Conservation (phyloP, 495 filamentous ascomycete species). For the Coniosporium apollinis region DNA sequence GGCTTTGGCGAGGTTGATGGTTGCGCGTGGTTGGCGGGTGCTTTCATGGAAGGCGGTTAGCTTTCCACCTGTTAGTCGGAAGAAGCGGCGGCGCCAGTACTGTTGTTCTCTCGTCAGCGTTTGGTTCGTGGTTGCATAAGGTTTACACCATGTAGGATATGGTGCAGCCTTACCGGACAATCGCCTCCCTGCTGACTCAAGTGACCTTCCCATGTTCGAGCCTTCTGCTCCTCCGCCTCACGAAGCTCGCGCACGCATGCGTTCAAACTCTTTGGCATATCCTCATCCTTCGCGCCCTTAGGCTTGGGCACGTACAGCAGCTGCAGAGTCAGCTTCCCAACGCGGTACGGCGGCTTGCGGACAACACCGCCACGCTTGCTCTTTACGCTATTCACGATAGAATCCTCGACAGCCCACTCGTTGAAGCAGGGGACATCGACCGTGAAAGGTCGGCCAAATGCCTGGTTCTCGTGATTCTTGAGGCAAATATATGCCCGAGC, state of each 20-base stretch:
- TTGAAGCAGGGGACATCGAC: slow-evolving; percentile 90
- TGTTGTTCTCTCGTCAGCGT: slow-evolving; percentile 25
- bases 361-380: slow-evolving; percentile 58
- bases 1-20: slow-evolving; percentile 90
- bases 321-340: slow-evolving; percentile 86
- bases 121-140: too few species aligned
- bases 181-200: slow-evolving; percentile 94
- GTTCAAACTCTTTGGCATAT: slow-evolving; percentile 98
- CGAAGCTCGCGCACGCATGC: slow-evolving; percentile 81
- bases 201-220: slow-evolving; percentile 67
- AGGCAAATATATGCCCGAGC: slow-evolving; percentile 82
- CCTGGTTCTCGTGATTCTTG: slow-evolving; percentile 73
- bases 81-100: slow-evolving; percentile 97
- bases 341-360: slow-evolving; percentile 73
- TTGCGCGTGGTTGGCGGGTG: slow-evolving; percentile 85
- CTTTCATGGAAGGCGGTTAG: slow-evolving; percentile 93
- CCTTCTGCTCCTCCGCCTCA: slow-evolving; percentile 59
- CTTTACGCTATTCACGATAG: slow-evolving; percentile 60
- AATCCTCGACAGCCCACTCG: slow-evolving; percentile 88
- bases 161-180: slow-evolving; percentile 62
- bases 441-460: slow-evolving; percentile 71
- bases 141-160: too few species aligned
- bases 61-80: slow-evolving; percentile 80
- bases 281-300: slow-evolving; percentile 72
- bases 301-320: slow-evolving; percentile 87